These are phyloP conservation scores for Fraxinus velutina DNA, from an alignment of 305 asterid genomes.

Conservation along the genomic window DNA sequence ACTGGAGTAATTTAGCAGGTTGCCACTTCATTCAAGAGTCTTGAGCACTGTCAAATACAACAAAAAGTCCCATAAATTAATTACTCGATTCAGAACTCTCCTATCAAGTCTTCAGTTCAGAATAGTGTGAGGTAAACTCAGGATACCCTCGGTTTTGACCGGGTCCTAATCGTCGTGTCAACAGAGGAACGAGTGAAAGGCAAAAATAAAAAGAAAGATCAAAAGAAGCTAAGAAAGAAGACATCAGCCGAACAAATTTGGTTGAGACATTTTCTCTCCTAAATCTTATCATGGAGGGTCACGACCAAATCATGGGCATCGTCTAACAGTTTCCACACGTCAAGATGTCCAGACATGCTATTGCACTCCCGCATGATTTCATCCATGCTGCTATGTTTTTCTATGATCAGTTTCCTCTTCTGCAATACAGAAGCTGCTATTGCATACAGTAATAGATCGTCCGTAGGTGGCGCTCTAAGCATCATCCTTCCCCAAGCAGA, in stretches of 20 bases:
- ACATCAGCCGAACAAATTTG: not conserved
- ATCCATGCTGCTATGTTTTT: slow-evolving; percentile 58
- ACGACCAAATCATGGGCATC: slow-evolving; percentile 80
- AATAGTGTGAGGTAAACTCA: slow-evolving; percentile 3
- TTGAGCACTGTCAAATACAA: slow-evolving; percentile 47
- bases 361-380: slow-evolving; percentile 66
- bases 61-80: slow-evolving; percentile 20
- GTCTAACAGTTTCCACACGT: slow-evolving; percentile 68
- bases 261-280: slow-evolving; percentile 9
- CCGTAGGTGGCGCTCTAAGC: slow-evolving; percentile 66
- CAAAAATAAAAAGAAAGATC: not conserved
- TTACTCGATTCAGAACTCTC: slow-evolving; percentile 21
- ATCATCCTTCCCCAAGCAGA: slow-evolving; percentile 60
- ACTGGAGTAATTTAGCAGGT: slow-evolving; percentile 21
- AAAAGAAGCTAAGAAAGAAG: not conserved
- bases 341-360: slow-evolving; percentile 71
- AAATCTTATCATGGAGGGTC: slow-evolving; percentile 64
- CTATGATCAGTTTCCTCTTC: slow-evolving; percentile 47
- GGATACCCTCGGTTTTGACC: slow-evolving; percentile 5
- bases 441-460: slow-evolving; percentile 52
- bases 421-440: slow-evolving; percentile 53
- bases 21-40: slow-evolving; percentile 48
- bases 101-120: slow-evolving; percentile 16
- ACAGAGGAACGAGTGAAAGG: not conserved
- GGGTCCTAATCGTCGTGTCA: not conserved